A percentile compares a stretch with the other conserved stretches of the same genome.
These are phyloP conservation scores for Aspergillus proliferans DNA, from an alignment of 2,329 filamentous ascomycete species.

Conservation along the genomic window DNA sequence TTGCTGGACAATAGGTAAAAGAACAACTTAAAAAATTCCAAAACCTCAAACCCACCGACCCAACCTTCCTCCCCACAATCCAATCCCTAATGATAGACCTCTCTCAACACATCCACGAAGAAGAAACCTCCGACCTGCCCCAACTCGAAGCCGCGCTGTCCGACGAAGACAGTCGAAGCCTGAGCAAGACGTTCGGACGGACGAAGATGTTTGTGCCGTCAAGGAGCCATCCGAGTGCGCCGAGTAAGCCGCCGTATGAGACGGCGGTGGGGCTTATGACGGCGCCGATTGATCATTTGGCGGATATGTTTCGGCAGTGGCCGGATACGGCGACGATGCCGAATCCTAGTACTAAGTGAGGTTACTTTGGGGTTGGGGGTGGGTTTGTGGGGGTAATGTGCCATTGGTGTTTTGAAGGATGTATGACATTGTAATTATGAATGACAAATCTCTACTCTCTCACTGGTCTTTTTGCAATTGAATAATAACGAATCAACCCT, in stretches of 20 bases:
- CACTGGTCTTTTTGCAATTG: too few species aligned
- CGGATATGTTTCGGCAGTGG: slow-evolving; percentile 53
- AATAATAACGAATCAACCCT: too few species aligned
- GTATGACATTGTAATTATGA: too few species aligned
- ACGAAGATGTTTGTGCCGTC: slow-evolving; percentile 52
- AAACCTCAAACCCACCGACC: slow-evolving; percentile 33
- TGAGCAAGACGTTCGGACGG: slow-evolving; percentile 42
- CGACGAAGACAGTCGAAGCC: slow-evolving; percentile 25
- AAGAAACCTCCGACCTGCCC: slow-evolving; percentile 46
- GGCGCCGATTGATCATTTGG: slow-evolving; percentile 52
- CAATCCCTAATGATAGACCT: slow-evolving; percentile 40
- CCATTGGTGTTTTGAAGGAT: too few species aligned
- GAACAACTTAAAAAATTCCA: slow-evolving; percentile 47
- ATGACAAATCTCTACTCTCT: too few species aligned
- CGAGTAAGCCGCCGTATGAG: slow-evolving; percentile 52
- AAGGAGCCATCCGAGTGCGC: slow-evolving; percentile 46
- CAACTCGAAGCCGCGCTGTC: slow-evolving; percentile 41
- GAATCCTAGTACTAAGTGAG: not conserved
- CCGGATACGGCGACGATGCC: slow-evolving; percentile 21
- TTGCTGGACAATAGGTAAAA: slow-evolving; percentile 25
- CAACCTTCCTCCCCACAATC: slow-evolving; percentile 41
- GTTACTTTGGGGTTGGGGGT: not conserved
- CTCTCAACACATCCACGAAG: slow-evolving; percentile 44
- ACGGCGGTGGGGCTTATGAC: slow-evolving; percentile 49
- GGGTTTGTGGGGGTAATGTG: not conserved